Evolutionary conservation across 192 early-diverging fungal genomes (phyloP), one percentile per base, ranked within the genome.

Genomic region (Backusella tarrabulga): DNA sequence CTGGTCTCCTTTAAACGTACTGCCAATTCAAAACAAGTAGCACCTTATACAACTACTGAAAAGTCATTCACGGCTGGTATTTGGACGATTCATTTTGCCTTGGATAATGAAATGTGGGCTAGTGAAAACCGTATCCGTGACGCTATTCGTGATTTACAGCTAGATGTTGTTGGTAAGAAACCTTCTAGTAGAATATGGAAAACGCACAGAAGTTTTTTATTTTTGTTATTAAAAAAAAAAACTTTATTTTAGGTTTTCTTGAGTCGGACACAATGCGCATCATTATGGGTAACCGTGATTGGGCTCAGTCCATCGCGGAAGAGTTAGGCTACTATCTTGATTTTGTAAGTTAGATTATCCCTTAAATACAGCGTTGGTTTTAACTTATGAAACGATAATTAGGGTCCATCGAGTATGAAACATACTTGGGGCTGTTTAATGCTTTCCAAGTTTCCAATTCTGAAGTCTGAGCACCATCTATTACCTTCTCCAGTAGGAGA

Each of bases 391-490:
- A 70, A 63, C 56, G 23, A 63, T 63, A 63, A 74, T 66, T 74
- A 81, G 80, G 93, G 93, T 14, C 93, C 93, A 68, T 90, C 92
- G 11, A 91, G 92, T 12, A 91, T 90, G 77, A 93, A 95, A 84
- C 93, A 95, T 85, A 95, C 93, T 34, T 95, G 93, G 93, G 93
- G 93, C 6, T 95, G 93, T 77, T 85, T 90, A 2, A 90, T 95
- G 89, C 89, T 95, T 66, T 95, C 93, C 44, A 93, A 93, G 79
- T 95, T 93, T 85, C 93, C 91, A 17, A 95, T 95, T 76, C 77
- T 88, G 73, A 84, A 84, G 29, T 93, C 92, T 21, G 85, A 85
- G 0, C 93, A 95, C 79, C 91, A 93, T 72, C 80, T 95, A 77
- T 85, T 95, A 72, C 93, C 93, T 56, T 93, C 92, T 54, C 93